Evolutionary conservation across 2,329 filamentous ascomycete genomes (phyloP).

Genomic region (Graphium sp.): DNA sequence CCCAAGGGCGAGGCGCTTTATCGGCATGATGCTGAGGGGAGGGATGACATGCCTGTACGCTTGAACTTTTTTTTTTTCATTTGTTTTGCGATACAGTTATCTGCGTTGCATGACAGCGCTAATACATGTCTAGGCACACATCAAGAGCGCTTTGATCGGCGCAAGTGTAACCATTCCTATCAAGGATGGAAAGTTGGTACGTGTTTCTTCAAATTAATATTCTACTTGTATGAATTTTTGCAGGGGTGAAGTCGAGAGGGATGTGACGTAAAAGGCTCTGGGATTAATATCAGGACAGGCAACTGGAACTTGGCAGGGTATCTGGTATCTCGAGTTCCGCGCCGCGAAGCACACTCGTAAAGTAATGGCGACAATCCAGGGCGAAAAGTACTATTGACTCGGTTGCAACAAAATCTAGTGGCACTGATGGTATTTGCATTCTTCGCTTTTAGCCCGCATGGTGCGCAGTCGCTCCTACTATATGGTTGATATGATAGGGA

Average conservation of each 20-base stretch:
- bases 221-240: too few relatives aligned
- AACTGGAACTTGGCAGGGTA: conserved; percentile 65
- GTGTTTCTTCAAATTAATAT: too few relatives aligned
- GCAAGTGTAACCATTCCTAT: conserved; percentile 87
- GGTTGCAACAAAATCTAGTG: too few relatives aligned
- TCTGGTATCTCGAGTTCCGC: conserved; percentile 91
- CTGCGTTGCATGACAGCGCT: too few relatives aligned
- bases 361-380: conserved; percentile 87
- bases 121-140: conserved; percentile 49
- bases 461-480: too few relatives aligned
- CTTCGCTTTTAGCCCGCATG: too few relatives aligned
- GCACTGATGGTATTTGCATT: too few relatives aligned
- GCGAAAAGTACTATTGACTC: conserved; percentile 36
- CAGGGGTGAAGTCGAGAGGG: too few relatives aligned
- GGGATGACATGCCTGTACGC: conserved; percentile 79
- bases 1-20: conserved; percentile 60
- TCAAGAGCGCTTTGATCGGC: conserved; percentile 81
- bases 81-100: conserved; percentile 1
- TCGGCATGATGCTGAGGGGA: conserved; percentile 71
- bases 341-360: conserved; percentile 58
- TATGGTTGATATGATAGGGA: too few relatives aligned
- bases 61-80: conserved; percentile 3
- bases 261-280: neutral
- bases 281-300: conserved; percentile 17
- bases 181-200: conserved; percentile 59